A percentile compares a stretch with the other conserved stretches of the same genome.
Evolutionary conservation across 257 asterid species (phyloP).

Genomic region (Rhazya stricta): DNA sequence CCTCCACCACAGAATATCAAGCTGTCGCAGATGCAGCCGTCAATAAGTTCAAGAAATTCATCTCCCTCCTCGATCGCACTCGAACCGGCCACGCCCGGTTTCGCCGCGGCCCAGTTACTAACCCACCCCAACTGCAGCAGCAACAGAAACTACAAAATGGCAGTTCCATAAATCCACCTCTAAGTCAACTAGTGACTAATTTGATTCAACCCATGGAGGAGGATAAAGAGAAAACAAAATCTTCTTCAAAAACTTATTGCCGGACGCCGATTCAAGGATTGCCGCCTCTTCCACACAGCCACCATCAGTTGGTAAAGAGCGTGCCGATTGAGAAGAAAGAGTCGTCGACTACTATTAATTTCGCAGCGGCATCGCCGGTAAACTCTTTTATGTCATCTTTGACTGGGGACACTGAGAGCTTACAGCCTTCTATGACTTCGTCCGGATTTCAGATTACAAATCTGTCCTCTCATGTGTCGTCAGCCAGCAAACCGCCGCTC

Average conservation of each 20-base stretch:
- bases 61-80: conserved; percentile 63
- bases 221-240: conserved; percentile 23
- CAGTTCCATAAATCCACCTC: not conserved
- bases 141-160: not conserved
- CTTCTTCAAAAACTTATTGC: conserved; percentile 38
- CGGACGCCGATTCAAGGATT: conserved; percentile 65
- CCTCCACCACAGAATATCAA: conserved; percentile 35
- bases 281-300: conserved; percentile 75
- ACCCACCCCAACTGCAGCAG: conserved; percentile 13
- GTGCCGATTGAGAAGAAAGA: conserved; percentile 55
- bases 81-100: conserved; percentile 93
- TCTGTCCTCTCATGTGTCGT: conserved; percentile 55
- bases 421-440: conserved; percentile 53
- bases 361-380: conserved; percentile 43
- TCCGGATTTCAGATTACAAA: conserved; percentile 83
- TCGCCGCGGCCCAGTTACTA: conserved; percentile 70
- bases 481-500: conserved; percentile 75
- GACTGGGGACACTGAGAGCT: conserved; percentile 69
- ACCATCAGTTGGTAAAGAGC: conserved; percentile 39
- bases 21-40: conserved; percentile 77
- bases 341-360: conserved; percentile 62
- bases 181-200: conserved; percentile 16
- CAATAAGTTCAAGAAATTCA: conserved; percentile 62
- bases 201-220: conserved; percentile 23
- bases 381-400: conserved; percentile 58